These are phyloP conservation scores for Xylaria sp. DNA, from an alignment of 2,329 filamentous ascomycete genomes.

Conservation along the genomic window DNA sequence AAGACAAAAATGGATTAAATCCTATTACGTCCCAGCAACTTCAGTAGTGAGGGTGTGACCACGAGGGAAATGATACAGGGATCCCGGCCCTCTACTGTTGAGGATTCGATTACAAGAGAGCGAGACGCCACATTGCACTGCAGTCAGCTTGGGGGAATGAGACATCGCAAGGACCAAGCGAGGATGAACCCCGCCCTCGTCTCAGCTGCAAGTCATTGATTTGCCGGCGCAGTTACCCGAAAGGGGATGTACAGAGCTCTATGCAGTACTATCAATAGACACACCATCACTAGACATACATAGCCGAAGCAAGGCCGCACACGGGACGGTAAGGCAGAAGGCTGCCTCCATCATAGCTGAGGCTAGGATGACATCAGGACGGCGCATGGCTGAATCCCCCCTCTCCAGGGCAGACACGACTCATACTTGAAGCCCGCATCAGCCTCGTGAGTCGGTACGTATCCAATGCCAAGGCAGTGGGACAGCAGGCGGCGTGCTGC, in stretches of 20 bases:
- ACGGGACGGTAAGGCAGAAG: slow-evolving; percentile 32
- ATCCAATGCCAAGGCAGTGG: slow-evolving; percentile 20
- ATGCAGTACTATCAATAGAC: neutral
- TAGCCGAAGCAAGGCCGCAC: neutral
- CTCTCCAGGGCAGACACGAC: neutral
- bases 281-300: neutral
- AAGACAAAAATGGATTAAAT: slow-evolving; percentile 41
- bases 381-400: slow-evolving; percentile 19
- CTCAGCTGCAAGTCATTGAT: slow-evolving; percentile 24
- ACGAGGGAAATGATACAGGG: neutral
- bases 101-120: slow-evolving; percentile 8
- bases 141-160: slow-evolving; percentile 20
- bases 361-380: slow-evolving; percentile 28
- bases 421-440: neutral
- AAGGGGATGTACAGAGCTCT: slow-evolving; percentile 15
- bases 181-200: slow-evolving; percentile 28
- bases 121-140: slow-evolving; percentile 3
- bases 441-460: slow-evolving; percentile 24
- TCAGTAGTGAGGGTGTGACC: neutral
- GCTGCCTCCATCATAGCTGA: slow-evolving; percentile 12
- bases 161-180: slow-evolving; percentile 8
- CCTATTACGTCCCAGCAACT: neutral
- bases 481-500: slow-evolving; percentile 13
- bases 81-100: neutral
- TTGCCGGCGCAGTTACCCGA: slow-evolving; percentile 18